Base-by-base conservation (phyloP, 148 eudicot genomes). In the Vaccinium darrowii region DNA sequence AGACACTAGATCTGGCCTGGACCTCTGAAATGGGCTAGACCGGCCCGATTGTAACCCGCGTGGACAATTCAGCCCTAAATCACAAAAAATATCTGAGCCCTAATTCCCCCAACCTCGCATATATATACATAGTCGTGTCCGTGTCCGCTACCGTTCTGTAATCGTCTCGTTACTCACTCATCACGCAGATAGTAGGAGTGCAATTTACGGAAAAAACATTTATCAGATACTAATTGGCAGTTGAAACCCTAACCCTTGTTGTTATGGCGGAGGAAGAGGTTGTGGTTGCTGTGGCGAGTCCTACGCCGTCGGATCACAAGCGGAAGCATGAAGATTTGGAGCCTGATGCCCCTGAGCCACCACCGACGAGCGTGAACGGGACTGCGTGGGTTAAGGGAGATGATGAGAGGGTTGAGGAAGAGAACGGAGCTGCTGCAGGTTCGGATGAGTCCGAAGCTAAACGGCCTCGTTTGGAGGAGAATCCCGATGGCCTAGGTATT, bases 391-490 rank as follows among this genome's bases (percentile, higher is more conserved):
- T 19, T n/a, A 69, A 82, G 13, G 65, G 27, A 10, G 69, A 56
- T 25, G 86, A 18, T 3, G 82, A 73, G 7, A 56, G 10, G 23
- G 86, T 18, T 12, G 53, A 5, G 19, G 84, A 50, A 25, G 47
- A 67, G 11, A 85, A 69, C 60, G 60, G 88, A 49, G 84, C 78
- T 47, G 91, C 82, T 23, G 92, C 16, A 11, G 89, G 53, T 53
- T 76, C 82, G 15, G 82, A 80, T 52, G 82, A 80, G 72, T 60
- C 72, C 71, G 93, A 92, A 16, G 50, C 91, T 52, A 94, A 94
- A 87, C 95, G 98, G 14, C 92, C 91, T 83, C 95, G 95, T 56
- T 57, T 94, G 78, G 96, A 94, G 51, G 91, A 91, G 27, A 75
- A 72, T 33, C 33, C 78, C 63, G 88, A 92, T 25, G 89, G 49